Evolutionary conservation across 2,329 filamentous ascomycete species (phyloP).

Genomic region (Aspergillus pseudoterreus): DNA sequence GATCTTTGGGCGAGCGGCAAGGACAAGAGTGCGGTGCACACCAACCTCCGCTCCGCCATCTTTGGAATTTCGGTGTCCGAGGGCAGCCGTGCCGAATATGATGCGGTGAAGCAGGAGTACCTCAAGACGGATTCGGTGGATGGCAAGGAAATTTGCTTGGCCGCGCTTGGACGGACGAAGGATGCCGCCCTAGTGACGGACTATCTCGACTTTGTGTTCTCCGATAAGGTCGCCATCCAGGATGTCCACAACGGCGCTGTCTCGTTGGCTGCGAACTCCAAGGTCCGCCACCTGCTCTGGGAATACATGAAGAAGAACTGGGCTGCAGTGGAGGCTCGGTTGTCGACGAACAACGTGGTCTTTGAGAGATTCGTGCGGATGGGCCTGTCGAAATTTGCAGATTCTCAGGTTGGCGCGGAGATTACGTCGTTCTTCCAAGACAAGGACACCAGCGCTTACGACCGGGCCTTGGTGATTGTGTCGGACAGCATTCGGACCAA

Average conservation of each 20-base stretch:
- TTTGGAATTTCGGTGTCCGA: conserved; percentile 77
- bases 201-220: conserved; percentile 72
- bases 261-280: conserved; percentile 68
- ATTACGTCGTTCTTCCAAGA: conserved; percentile 80
- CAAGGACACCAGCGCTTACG: conserved; percentile 82
- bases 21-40: conserved; percentile 68
- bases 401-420: conserved; percentile 65
- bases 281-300: conserved; percentile 75
- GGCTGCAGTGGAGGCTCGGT: conserved; percentile 65
- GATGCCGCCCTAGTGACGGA: conserved; percentile 64
- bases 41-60: conserved; percentile 74
- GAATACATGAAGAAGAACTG: conserved; percentile 81
- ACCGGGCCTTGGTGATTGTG: conserved; percentile 79
- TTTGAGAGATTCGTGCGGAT: conserved; percentile 83
- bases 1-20: conserved; percentile 67
- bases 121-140: conserved; percentile 78
- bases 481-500: conserved; percentile 81
- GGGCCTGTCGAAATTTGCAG: conserved; percentile 73
- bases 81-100: conserved; percentile 65
- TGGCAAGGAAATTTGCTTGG: conserved; percentile 80
- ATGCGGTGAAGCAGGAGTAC: conserved; percentile 81
- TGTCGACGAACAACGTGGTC: conserved; percentile 78
- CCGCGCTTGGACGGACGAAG: conserved; percentile 70
- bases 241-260: conserved; percentile 82
- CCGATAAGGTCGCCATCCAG: conserved; percentile 76